Evolutionary conservation across 1,284 basidiomycete genomes (phyloP), one percentile per base, ranked within the genome.

Genomic region (Sanghuangporus weigelae): DNA sequence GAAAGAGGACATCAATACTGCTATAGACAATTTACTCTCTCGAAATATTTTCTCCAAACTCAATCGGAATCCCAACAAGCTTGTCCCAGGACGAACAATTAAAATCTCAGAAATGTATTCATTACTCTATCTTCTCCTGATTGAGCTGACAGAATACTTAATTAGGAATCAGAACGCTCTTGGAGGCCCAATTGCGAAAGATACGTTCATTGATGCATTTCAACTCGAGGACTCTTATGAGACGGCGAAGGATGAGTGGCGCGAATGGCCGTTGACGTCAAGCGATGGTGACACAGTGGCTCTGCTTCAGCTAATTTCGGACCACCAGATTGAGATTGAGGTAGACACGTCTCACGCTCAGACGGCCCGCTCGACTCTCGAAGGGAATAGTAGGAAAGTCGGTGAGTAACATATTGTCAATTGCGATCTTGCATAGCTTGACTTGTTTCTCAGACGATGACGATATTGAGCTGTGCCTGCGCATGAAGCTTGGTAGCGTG

Each of bases 361-460:
- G 67, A 73, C 75, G 19, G 81, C 81, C 26, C 81, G 87, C 8
- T 69, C 75, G 12, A 74, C 72, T 12, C 75, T 92, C 36, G 88
- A 92, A 70, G 89, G 89, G 85, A 90, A 93, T 68, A 93, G 91
- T 74, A 92, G 92, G 78, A 92, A 89, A 79, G 87, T 90, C 68
- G 89, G 91, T 87, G 62, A 67, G 78, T 21, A 51, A 57, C 53
- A 26, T 57, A 31, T 31, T n/a, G 5, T 7, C 39, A n/a, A 11
- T 62, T 44, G 5, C 2, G 8, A 26, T 31, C 19, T 10, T 38
- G 26, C 38, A 21, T 14, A 6, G 7, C 49, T 38, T 60, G 57
- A 39, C 62, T 35, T 59, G 59, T n/a, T 51, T 42, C 48, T n/a
- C 65, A 93, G 91, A 90, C 69, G 90, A 93, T 69, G 87, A 91